These are phyloP conservation scores for Lagerstroemia speciosa DNA, from an alignment of 345 rosid genomes.

Conservation along the genomic window DNA sequence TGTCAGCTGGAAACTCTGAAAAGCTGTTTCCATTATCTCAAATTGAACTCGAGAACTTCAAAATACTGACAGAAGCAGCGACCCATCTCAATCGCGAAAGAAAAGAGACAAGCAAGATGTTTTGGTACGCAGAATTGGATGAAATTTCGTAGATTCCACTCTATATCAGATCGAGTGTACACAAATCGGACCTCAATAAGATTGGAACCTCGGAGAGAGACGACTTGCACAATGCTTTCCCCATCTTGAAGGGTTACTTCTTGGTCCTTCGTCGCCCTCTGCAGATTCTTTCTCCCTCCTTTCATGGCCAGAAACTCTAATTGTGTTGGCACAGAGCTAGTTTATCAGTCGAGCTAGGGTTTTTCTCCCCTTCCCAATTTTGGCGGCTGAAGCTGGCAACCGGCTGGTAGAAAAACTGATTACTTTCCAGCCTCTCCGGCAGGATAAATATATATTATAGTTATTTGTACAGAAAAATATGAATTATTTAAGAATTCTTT, in stretches of 20 bases:
- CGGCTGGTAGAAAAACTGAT: no score
- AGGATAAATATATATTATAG: no score
- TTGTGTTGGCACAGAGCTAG: neutral
- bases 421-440: no score
- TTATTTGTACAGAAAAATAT: no score
- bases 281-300: conserved; percentile 83
- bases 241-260: conserved; percentile 50
- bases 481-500: no score
- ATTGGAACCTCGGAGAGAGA: conserved; percentile 88
- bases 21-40: neutral
- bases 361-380: neutral
- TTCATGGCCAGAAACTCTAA: conserved; percentile 27
- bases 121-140: neutral
- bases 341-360: neutral
- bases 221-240: conserved; percentile 60
- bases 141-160: neutral
- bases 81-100: neutral
- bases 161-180: neutral
- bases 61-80: neutral
- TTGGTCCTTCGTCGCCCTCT: conserved; percentile 55
- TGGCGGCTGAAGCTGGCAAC: neutral
- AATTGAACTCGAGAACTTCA: neutral
- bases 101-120: neutral
- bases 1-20: neutral
- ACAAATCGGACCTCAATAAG: conserved; percentile 50